A percentile compares a stretch with the other conserved stretches of the same genome.
phyloP scores from a whole-genome alignment of 2,329 filamentous ascomycete genomes.

The Cladophialophora immunda region DNA sequence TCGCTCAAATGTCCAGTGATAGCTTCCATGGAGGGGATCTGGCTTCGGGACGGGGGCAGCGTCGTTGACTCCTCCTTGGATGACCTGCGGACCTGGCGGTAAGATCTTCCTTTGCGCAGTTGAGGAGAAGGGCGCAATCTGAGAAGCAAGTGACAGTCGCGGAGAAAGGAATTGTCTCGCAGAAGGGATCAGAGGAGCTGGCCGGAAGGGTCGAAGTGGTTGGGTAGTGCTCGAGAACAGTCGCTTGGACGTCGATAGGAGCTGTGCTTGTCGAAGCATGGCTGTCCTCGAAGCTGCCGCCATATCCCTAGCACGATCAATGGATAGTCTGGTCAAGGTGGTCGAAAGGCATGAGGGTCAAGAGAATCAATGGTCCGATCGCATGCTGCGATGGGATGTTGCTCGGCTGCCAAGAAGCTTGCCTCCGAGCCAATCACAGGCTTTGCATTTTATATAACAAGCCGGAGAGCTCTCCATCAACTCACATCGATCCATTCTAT shows the following conservation, averaged over 20 bases:
- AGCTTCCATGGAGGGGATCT: slow-evolving; percentile 84
- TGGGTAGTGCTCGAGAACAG: slow-evolving; percentile 34
- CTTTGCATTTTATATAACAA: slow-evolving; percentile 20
- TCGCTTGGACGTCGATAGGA: slow-evolving; percentile 31
- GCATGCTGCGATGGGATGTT: slow-evolving; percentile 20
- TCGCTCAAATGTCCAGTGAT: slow-evolving; percentile 97
- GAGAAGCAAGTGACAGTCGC: slow-evolving; percentile 26
- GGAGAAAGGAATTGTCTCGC: slow-evolving; percentile 26
- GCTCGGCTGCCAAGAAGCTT: slow-evolving; percentile 19
- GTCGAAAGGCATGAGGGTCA: slow-evolving; percentile 16
- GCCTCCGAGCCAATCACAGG: slow-evolving; percentile 24
- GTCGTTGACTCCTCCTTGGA: slow-evolving; percentile 86
- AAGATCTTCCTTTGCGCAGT: slow-evolving; percentile 78
- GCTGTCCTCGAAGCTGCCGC: slow-evolving; percentile 35
- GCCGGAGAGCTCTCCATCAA: not conserved
- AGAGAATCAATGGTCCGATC: slow-evolving; percentile 20
- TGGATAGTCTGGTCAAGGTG: slow-evolving; percentile 4
- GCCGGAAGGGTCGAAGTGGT: slow-evolving; percentile 33
- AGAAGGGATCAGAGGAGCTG: slow-evolving; percentile 28
- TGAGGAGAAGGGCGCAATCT: slow-evolving; percentile 85
- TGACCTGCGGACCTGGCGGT: slow-evolving; percentile 80
- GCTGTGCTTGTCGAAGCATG: slow-evolving; percentile 35
- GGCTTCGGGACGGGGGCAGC: slow-evolving; percentile 76
- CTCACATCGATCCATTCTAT: not conserved
- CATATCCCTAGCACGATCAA: slow-evolving; percentile 28